Evolutionary conservation across 257 asterid species (phyloP), one percentile per base, ranked within the genome.

Genomic region (Ophiorrhiza pumila): DNA sequence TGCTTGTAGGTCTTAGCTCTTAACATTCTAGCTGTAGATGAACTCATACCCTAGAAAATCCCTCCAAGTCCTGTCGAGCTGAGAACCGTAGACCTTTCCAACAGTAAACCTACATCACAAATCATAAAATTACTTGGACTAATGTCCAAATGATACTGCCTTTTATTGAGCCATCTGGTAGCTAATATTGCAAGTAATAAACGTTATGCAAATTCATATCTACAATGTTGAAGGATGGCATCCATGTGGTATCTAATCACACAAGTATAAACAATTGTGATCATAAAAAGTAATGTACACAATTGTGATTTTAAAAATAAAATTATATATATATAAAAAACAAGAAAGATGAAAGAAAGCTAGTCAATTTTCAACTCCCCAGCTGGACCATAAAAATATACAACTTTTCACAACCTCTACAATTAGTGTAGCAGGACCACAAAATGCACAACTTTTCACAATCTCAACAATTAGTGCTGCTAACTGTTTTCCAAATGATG

Each of bases 51-150:
- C 89, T 82, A 61, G 99, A 94, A 84, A 91, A 94, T 43, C 97
- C 97, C 84, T 94, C 99, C 85, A 94, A 80, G 84, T 94, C 99
- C 83, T 91, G 99, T 53, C 99, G 87, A 67, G 99, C 97, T 68
- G 99, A 91, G 80, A 94, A 94, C 84, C 98, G 87, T 60, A 94
- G 82, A 74, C 97, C 98, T 88, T 94, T 94, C 99, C 99, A 94
- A 83, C 98, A 94, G 82, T 91, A 94, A 53, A 94, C 99, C 99
- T 91, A 81, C 63, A 84, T 64, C 52, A n/a, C n/a, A 50, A 25
- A 32, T 11, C 23, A 63, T 3, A 4, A 47, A 71, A 50, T 46
- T 9, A 75, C 37, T 5, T 34, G 27, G 45, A 46, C 23, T 15
- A 29, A 23, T 46, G n/a, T 9, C 58, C 5, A 29, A 55, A 55